Evolutionary conservation across 1,139 yeast genomes (phyloP).

Genomic region (Hansenula sp.): DNA sequence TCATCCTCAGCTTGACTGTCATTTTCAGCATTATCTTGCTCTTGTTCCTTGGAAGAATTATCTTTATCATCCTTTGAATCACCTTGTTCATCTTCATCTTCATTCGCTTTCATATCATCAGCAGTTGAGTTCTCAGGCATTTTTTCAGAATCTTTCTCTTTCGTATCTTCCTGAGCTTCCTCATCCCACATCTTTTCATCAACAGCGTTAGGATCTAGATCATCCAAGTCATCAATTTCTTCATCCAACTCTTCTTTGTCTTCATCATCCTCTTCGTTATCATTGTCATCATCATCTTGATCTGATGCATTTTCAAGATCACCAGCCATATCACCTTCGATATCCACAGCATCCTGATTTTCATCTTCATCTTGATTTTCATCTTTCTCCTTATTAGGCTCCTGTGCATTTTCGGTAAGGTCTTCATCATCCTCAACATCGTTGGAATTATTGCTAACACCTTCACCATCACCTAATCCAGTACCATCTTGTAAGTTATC

Average conservation of each 20-base stretch:
- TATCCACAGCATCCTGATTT: constrained; percentile 81
- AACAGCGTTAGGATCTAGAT: constrained; percentile 88
- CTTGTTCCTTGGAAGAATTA: constrained; percentile 42
- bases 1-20: constrained; percentile 51
- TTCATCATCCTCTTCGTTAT: constrained; percentile 46
- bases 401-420: constrained; percentile 81
- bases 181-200: constrained; percentile 99
- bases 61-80: constrained; percentile 37
- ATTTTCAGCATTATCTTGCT: constrained; percentile 59
- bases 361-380: constrained; percentile 51
- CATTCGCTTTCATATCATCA: constrained; percentile 63
- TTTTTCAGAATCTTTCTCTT: constrained; percentile 69
- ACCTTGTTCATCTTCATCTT: constrained; percentile 33
- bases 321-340: constrained; percentile 97
- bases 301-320: constrained; percentile 77
- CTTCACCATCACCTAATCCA: constrained; percentile 97
- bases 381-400: constrained; percentile 70
- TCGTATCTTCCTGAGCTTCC: constrained; percentile 69
- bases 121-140: constrained; percentile 54
- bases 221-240: constrained; percentile 85
- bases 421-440: constrained; percentile 94
- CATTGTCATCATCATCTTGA: constrained; percentile 57
- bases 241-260: constrained; percentile 74
- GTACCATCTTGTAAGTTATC: constrained; percentile 77
- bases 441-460: constrained; percentile 74